Conservation (phyloP, 441 rosid genomes). For the Oxalis stricta region DNA sequence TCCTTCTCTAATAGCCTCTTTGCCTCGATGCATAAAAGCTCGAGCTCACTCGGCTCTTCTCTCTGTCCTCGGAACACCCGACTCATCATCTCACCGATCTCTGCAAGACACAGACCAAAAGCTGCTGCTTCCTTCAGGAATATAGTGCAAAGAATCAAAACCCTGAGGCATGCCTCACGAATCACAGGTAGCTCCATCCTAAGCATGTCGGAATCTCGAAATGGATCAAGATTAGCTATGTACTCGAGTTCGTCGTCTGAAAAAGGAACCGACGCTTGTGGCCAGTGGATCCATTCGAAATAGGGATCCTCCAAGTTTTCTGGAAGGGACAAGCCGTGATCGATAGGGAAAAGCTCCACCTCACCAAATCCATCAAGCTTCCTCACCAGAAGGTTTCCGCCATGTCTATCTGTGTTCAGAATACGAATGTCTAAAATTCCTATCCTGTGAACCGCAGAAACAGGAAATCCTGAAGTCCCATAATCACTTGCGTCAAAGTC, state of each 20-base stretch:
- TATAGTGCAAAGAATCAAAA: conserved; percentile 35
- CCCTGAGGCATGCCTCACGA: conserved; percentile 47
- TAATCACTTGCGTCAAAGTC: conserved; percentile 54
- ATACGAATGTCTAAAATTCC: conserved; percentile 46
- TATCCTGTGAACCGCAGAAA: conserved; percentile 42
- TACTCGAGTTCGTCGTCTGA: conserved; percentile 46
- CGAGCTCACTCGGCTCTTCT: conserved; percentile 54
- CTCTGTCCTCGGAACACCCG: conserved; percentile 31
- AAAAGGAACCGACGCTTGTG: conserved; percentile 49
- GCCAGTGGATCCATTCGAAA: conserved; percentile 61
- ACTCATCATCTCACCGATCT: conserved; percentile 65
- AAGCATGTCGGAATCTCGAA: conserved; percentile 37
- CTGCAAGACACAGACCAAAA: conserved; percentile 40
- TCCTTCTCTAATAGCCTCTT: conserved; percentile 30
- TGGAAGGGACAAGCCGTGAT: conserved; percentile 52
- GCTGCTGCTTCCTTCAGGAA: conserved; percentile 45
- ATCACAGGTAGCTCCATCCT: conserved; percentile 47
- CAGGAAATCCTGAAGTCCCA: conserved; percentile 52
- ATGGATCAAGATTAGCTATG: conserved; percentile 33
- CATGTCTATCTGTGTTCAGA: conserved; percentile 55
- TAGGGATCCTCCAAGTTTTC: conserved; percentile 50
- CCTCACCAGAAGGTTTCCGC: conserved; percentile 48
- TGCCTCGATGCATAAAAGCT: conserved; percentile 39
- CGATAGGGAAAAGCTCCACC: conserved; percentile 45
- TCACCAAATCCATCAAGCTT: conserved; percentile 41